Evolutionary conservation across 1,139 yeast genomes (phyloP).

Genomic region (Yamadazyma kanchanaburiensis): DNA sequence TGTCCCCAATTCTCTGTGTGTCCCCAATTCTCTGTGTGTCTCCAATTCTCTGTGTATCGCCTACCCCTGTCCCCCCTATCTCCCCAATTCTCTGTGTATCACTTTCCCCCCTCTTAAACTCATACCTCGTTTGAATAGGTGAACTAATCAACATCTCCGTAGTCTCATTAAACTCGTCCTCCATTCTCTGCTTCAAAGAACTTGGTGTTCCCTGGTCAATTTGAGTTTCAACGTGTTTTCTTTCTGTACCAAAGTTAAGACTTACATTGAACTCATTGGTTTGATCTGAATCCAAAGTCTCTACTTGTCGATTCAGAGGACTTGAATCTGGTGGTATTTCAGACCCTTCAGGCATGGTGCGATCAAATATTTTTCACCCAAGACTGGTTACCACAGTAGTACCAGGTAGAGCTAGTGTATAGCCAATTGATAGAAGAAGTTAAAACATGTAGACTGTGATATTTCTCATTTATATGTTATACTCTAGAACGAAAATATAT

Average conservation of each 20-base stretch:
- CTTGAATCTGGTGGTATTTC: slow-evolving; percentile 1
- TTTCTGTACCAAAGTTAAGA: slow-evolving; percentile 21
- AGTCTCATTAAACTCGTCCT: slow-evolving; percentile 3
- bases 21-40: neutral
- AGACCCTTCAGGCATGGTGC: no score
- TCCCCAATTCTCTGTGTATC: neutral
- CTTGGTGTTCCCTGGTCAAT: neutral
- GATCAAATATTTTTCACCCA: no score
- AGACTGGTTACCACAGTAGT: no score
- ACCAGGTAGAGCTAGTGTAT: no score
- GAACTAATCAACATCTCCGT: slow-evolving; percentile 1
- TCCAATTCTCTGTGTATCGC: slow-evolving; percentile 4
- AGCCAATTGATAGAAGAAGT: no score
- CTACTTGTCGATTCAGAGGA: slow-evolving; percentile 2
- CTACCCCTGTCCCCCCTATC: neutral
- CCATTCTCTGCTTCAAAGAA: slow-evolving; percentile 1
- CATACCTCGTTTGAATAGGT: neutral
- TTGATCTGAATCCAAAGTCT: slow-evolving; percentile 6
- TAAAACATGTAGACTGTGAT: no score
- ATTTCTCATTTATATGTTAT: no score
- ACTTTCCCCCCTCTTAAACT: neutral
- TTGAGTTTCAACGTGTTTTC: neutral
- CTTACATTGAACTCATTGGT: slow-evolving; percentile 16
- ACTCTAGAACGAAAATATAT: no score
- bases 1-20: neutral